Percentiles rank a stretch among this genome's conserved stretches.
Evolutionary conservation across 2,329 filamentous ascomycete genomes (phyloP).

Genomic region (Massarina eburnea): DNA sequence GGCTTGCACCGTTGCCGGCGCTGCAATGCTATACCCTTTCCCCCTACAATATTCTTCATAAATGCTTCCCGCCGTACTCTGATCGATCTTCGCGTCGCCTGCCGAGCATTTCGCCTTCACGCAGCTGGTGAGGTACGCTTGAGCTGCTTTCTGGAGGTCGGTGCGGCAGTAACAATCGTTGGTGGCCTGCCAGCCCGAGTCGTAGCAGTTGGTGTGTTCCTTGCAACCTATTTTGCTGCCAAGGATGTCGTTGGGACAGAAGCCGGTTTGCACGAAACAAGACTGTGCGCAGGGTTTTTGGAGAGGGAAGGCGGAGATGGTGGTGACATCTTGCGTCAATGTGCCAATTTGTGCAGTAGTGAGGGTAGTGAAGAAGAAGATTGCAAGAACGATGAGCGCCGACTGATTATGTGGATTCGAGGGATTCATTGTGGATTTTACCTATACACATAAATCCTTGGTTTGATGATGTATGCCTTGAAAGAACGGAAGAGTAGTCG

Average conservation of each 20-base stretch:
- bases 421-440: background rate
- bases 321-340: constrained; percentile 13
- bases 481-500: background rate
- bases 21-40: constrained; percentile 12
- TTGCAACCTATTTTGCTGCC: constrained; percentile 12
- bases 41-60: constrained; percentile 13
- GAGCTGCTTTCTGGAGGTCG: constrained; percentile 13
- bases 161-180: constrained; percentile 20
- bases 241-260: constrained; percentile 12
- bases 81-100: constrained; percentile 13
- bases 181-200: constrained; percentile 11
- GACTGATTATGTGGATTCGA: background rate
- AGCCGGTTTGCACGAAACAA: constrained; percentile 11
- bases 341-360: constrained; percentile 12
- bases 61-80: constrained; percentile 12
- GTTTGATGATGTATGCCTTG: background rate
- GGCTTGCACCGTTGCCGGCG: constrained; percentile 6
- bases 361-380: background rate
- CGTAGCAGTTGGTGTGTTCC: constrained; percentile 2
- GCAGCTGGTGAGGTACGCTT: constrained; percentile 12
- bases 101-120: constrained; percentile 8
- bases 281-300: constrained; percentile 13
- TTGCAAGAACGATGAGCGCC: background rate
- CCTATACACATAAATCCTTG: background rate
- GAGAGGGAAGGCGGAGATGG: constrained; percentile 6